Evolutionary conservation across 2,329 filamentous ascomycete genomes (phyloP).

Genomic region (Talaromyces sp.): DNA sequence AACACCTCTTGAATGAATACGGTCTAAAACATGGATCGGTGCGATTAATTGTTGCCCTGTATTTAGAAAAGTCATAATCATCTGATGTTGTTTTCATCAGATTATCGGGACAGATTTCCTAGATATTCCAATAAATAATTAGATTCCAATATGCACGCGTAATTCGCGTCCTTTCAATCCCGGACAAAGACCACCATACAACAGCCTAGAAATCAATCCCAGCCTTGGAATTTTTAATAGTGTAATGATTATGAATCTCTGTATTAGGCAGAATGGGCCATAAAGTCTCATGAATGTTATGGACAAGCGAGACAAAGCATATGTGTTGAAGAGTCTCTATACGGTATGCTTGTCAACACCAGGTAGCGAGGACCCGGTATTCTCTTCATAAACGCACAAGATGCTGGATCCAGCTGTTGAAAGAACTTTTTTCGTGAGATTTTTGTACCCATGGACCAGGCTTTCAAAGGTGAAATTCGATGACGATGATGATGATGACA

Average conservation of each 20-base stretch:
- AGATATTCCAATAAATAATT: conserved; percentile 2
- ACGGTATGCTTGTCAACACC: conserved; percentile 2
- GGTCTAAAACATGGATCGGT: background rate
- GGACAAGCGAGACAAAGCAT: conserved; percentile 3
- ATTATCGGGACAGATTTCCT: background rate
- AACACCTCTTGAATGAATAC: background rate
- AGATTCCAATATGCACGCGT: conserved; percentile 8
- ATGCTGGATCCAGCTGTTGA: conserved; percentile 1
- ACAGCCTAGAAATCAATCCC: background rate
- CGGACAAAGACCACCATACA: conserved; percentile 3
- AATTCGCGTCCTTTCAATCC: conserved; percentile 4
- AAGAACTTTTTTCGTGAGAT: background rate
- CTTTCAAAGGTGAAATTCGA: conserved; percentile 1
- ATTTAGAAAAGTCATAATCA: background rate
- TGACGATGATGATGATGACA: background rate
- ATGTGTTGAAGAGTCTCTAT: conserved; percentile 9
- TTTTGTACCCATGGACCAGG: background rate
- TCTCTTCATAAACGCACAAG: conserved; percentile 4
- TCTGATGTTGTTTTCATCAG: background rate
- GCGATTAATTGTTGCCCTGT: background rate
- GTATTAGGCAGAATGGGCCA: conserved; percentile 1
- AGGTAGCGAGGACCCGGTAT: conserved; percentile 7
- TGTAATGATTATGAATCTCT: background rate
- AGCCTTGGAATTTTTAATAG: background rate
- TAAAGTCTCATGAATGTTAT: conserved; percentile 5